Percentiles rank a stretch among this genome's conserved stretches.
These are phyloP conservation scores for Cnidoscolus chayamansa DNA, from an alignment of 441 rosid species.

Conservation along the genomic window DNA sequence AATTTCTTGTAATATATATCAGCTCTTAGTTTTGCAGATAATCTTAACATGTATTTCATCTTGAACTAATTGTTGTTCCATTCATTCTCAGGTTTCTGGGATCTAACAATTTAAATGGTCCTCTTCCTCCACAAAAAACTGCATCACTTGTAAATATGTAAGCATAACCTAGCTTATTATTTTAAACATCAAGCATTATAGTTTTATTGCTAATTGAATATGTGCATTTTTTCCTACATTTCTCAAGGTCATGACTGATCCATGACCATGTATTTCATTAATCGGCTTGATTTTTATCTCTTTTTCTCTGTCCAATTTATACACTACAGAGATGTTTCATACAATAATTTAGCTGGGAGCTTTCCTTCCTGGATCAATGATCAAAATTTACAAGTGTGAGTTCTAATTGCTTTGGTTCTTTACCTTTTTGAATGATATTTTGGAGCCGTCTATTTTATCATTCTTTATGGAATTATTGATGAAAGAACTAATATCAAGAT, in stretches of 20 bases:
- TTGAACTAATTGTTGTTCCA: slow-evolving; percentile 4
- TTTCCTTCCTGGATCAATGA: slow-evolving; percentile 59
- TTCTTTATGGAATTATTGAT: background rate
- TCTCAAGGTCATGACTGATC: background rate
- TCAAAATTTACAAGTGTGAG: slow-evolving; percentile 48
- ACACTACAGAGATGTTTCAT: slow-evolving; percentile 64
- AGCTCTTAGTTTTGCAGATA: background rate
- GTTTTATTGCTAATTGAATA: background rate
- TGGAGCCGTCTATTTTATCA: no score
- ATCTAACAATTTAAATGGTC: slow-evolving; percentile 50
- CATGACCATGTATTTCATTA: background rate
- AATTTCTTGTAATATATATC: slow-evolving; percentile 13
- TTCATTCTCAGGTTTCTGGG: slow-evolving; percentile 57
- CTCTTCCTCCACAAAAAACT: slow-evolving; percentile 50
- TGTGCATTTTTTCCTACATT: background rate
- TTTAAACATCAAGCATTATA: slow-evolving; percentile 5
- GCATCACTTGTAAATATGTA: slow-evolving; percentile 49
- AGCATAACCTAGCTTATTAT: slow-evolving; percentile 23
- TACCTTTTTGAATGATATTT: slow-evolving; percentile 2
- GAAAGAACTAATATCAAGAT: slow-evolving; percentile 10
- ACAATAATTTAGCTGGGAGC: slow-evolving; percentile 58
- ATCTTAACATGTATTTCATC: background rate
- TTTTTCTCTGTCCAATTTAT: background rate
- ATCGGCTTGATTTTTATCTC: background rate
- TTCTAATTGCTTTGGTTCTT: background rate